These are phyloP conservation scores for Bjerkandera adusta DNA, from an alignment of 1,284 basidiomycete genomes.

Conservation along the genomic window DNA sequence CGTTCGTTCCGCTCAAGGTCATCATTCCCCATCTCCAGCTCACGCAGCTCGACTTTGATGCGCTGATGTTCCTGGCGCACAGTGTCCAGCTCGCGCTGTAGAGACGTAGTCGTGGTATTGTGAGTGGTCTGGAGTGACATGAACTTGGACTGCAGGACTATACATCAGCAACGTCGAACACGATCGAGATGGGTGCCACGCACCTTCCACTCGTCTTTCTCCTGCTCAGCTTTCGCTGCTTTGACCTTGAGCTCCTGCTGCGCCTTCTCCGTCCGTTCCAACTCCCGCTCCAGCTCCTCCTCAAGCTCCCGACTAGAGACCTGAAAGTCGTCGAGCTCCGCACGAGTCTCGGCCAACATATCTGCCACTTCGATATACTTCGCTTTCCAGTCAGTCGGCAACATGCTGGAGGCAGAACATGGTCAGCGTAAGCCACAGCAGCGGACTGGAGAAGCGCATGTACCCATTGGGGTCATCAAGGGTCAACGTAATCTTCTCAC, in stretches of 20 bases:
- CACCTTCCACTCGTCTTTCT: conserved; percentile 92
- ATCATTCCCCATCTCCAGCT: conserved; percentile 95
- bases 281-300: conserved; percentile 87
- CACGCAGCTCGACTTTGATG: conserved; percentile 78
- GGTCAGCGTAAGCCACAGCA: conserved; percentile 4
- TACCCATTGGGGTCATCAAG: conserved; percentile 9
- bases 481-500: conserved; percentile 49
- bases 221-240: conserved; percentile 70
- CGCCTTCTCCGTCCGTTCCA: conserved; percentile 83
- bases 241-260: conserved; percentile 81
- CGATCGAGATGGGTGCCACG: conserved; percentile 1
- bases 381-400: conserved; percentile 70
- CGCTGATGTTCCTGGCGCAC: conserved; percentile 79
- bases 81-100: conserved; percentile 88
- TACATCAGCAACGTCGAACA: conserved; percentile 8
- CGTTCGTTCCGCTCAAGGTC: conserved; percentile 91
- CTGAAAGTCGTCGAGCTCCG: conserved; percentile 91
- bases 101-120: conserved; percentile 81
- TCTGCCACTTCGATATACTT: conserved; percentile 86
- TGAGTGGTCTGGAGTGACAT: conserved; percentile 87
- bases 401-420: conserved; percentile 43
- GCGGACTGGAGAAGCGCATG: conserved; percentile 13
- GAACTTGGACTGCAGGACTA: conserved; percentile 68
- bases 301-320: conserved; percentile 90
- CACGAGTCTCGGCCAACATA: conserved; percentile 81